These are phyloP conservation scores for Galeopsis tetrahit DNA, from an alignment of 257 asterid species.

Conservation along the genomic window DNA sequence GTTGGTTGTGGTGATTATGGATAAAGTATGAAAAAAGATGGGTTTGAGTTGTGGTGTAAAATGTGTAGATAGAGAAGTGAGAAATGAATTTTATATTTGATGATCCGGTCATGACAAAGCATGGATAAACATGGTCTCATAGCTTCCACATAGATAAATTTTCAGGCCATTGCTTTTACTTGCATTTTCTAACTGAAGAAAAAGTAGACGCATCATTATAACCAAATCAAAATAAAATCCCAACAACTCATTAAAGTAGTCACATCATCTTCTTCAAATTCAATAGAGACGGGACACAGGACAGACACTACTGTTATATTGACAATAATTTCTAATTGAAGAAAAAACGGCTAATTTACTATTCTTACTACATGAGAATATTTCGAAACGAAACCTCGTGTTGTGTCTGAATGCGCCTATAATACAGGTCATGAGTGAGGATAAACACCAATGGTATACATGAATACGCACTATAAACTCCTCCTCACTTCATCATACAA, in stretches of 20 bases:
- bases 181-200: background rate
- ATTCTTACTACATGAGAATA: background rate
- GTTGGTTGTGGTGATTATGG: too few species aligned
- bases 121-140: too few species aligned
- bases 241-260: background rate
- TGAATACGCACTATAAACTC: background rate
- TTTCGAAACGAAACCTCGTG: background rate
- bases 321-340: background rate
- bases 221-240: background rate
- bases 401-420: background rate
- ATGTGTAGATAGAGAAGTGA: too few species aligned
- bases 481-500: slow-evolving; percentile 21
- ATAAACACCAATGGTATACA: background rate
- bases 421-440: background rate
- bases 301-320: background rate
- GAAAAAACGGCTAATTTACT: too few species aligned
- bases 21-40: too few species aligned
- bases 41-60: too few species aligned
- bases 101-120: too few species aligned
- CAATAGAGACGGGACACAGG: background rate
- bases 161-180: too few species aligned
- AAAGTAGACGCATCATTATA: background rate
- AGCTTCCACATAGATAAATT: too few species aligned
- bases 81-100: too few species aligned
- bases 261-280: background rate